Evolutionary conservation across 2,329 filamentous ascomycete species (phyloP).

Genomic region (Westerdykella aurantiaca): DNA sequence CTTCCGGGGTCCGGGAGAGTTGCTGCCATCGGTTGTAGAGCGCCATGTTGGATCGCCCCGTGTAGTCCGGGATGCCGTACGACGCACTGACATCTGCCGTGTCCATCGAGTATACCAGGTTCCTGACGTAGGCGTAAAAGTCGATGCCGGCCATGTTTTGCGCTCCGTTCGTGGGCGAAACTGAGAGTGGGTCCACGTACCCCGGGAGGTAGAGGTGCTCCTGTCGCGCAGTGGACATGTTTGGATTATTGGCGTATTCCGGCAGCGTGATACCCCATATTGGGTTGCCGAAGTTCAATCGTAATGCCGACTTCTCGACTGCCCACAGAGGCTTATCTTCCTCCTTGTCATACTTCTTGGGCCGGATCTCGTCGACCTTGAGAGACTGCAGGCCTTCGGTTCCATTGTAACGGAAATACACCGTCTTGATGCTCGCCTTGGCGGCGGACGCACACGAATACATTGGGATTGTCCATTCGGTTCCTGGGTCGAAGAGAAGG

Average conservation of each 20-base stretch:
- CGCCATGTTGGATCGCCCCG: conserved; percentile 35
- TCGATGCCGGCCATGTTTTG: conserved; percentile 34
- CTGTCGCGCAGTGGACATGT: conserved; percentile 31
- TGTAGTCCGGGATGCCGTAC: conserved; percentile 28
- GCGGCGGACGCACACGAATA: conserved; percentile 42
- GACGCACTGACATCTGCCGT: background rate
- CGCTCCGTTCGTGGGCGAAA: conserved; percentile 4
- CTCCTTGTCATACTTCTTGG: conserved; percentile 35
- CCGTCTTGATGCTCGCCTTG: conserved; percentile 44
- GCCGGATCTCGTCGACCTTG: conserved; percentile 27
- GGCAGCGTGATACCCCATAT: conserved; percentile 41
- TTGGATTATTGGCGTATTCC: conserved; percentile 25
- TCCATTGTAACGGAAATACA: conserved; percentile 40
- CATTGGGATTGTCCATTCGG: conserved; percentile 40
- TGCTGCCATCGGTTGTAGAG: conserved; percentile 41
- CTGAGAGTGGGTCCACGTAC: conserved; percentile 1
- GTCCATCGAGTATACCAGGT: conserved; percentile 11
- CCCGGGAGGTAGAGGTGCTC: conserved; percentile 32
- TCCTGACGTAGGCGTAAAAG: conserved; percentile 27
- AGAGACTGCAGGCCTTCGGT: conserved; percentile 35
- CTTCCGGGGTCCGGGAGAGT: conserved; percentile 21
- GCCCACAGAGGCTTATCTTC: conserved; percentile 34
- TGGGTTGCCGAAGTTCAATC: conserved; percentile 17
- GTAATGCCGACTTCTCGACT: conserved; percentile 30
- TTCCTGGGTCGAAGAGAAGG: conserved; percentile 38